phyloP scores from a whole-genome alignment of 495 filamentous ascomycete genomes.

The Rusavskia elegans region DNA sequence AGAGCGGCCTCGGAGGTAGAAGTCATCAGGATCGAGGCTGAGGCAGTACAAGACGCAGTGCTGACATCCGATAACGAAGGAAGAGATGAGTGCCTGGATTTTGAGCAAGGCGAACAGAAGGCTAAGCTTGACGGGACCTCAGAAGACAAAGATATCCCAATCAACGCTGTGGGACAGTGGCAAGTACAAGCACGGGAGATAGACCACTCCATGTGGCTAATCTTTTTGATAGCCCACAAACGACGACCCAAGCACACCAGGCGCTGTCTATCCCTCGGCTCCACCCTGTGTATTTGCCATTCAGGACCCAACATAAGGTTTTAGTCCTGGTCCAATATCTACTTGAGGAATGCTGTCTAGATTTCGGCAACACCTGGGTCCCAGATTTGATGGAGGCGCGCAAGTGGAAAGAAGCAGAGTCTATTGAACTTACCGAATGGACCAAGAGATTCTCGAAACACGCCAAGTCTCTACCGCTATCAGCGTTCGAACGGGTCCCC shows the following conservation, averaged over 20 bases:
- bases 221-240: conserved; percentile 1
- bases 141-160: conserved; percentile 1
- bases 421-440: conserved; percentile 12
- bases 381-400: conserved; percentile 8
- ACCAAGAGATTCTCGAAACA: conserved; percentile 5
- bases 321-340: conserved; percentile 4
- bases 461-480: conserved; percentile 1
- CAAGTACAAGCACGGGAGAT: not conserved
- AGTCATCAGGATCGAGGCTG: conserved; percentile 4
- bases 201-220: conserved; percentile 2
- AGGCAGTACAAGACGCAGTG: conserved; percentile 6
- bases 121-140: not conserved
- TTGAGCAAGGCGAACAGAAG: conserved; percentile 1
- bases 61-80: conserved; percentile 3
- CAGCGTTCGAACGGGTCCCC: conserved; percentile 3
- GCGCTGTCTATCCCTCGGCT: conserved; percentile 2
- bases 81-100: not conserved
- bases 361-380: conserved; percentile 8
- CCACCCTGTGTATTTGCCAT: conserved; percentile 7
- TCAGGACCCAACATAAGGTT: conserved; percentile 9
- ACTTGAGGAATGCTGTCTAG: conserved; percentile 9
- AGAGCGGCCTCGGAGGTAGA: conserved; percentile 8
- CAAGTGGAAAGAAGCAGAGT: conserved; percentile 6
- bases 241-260: conserved; percentile 3
- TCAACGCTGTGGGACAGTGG: not conserved